These are phyloP conservation scores for Dorcoceras hygrometricum DNA, from an alignment of 257 asterid species.

Conservation along the genomic window DNA sequence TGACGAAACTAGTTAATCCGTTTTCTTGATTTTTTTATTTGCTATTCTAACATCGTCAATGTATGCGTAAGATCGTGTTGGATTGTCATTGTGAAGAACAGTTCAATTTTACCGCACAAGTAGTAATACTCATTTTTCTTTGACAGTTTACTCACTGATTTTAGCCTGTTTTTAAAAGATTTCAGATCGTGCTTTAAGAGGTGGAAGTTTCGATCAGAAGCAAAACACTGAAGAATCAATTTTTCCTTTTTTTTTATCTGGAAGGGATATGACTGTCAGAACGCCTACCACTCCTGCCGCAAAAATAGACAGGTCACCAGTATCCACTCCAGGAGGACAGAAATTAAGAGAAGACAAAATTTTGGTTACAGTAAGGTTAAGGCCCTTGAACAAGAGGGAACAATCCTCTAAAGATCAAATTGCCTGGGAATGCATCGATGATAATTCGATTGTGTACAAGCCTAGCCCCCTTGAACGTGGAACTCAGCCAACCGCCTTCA, in stretches of 20 bases:
- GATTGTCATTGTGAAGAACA: slow-evolving; percentile 1
- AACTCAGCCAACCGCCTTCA: slow-evolving; percentile 51
- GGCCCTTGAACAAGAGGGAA: slow-evolving; percentile 92
- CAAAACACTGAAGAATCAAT: background rate
- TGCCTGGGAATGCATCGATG: slow-evolving; percentile 90
- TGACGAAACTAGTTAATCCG: background rate
- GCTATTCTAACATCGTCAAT: slow-evolving; percentile 14
- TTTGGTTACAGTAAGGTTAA: slow-evolving; percentile 78
- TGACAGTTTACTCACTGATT: background rate
- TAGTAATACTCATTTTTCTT: too few species aligned
- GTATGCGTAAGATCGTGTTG: slow-evolving; percentile 16
- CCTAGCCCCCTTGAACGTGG: slow-evolving; percentile 58
- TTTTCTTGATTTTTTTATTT: background rate
- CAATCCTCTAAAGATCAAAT: slow-evolving; percentile 67
- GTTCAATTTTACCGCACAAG: slow-evolving; percentile 3
- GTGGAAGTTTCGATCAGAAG: background rate
- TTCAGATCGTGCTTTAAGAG: slow-evolving; percentile 20
- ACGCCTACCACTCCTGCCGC: slow-evolving; percentile 81
- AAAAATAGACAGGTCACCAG: slow-evolving; percentile 69
- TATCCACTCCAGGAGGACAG: slow-evolving; percentile 62
- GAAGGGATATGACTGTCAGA: slow-evolving; percentile 58
- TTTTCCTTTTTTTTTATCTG: background rate
- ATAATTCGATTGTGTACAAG: slow-evolving; percentile 63
- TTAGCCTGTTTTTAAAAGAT: slow-evolving; percentile 25
- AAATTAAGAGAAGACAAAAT: slow-evolving; percentile 78